Conservation (phyloP, 768 basidiomycete genomes). For the Zangia roseola region DNA sequence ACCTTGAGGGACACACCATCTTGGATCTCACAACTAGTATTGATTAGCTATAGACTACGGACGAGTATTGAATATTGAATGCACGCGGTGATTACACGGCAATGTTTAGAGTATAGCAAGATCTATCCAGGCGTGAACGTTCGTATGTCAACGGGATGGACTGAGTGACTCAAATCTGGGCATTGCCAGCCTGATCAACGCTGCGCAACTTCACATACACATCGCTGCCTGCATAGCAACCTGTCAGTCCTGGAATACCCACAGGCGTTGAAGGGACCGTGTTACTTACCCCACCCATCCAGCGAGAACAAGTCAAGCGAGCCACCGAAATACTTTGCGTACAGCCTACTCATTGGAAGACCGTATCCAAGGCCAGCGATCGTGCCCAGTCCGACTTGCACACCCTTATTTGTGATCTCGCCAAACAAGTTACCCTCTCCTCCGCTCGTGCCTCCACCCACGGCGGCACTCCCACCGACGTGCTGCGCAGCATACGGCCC, state of each 20-base stretch:
- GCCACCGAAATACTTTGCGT: constrained; percentile 85
- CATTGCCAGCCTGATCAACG: constrained; percentile 51
- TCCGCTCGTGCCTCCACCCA: constrained; percentile 42
- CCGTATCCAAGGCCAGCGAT: constrained; percentile 90
- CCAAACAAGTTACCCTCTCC: constrained; percentile 61
- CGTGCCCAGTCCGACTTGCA: constrained; percentile 83
- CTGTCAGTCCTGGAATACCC: not conserved
- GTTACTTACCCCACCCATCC: constrained; percentile 74
- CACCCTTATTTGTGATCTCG: constrained; percentile 73
- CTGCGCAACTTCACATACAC: constrained; percentile 55
- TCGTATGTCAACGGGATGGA: not conserved
- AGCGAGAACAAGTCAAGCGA: constrained; percentile 77
- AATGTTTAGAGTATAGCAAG: not conserved
- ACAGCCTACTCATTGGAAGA: constrained; percentile 74
- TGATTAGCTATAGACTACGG: too few relatives aligned
- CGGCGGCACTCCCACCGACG: constrained; percentile 67
- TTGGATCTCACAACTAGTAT: too few relatives aligned
- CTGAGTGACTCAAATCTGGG: constrained; percentile 39
- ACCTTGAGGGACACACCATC: too few relatives aligned
- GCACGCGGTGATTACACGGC: too few relatives aligned
- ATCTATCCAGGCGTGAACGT: not conserved
- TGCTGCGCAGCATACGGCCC: constrained; percentile 81
- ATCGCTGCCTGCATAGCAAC: constrained; percentile 40
- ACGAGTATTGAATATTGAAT: too few relatives aligned
- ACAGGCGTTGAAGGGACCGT: not conserved